Base-by-base conservation (phyloP, 2,329 filamentous ascomycete genomes). In the Phialophora tarda region DNA sequence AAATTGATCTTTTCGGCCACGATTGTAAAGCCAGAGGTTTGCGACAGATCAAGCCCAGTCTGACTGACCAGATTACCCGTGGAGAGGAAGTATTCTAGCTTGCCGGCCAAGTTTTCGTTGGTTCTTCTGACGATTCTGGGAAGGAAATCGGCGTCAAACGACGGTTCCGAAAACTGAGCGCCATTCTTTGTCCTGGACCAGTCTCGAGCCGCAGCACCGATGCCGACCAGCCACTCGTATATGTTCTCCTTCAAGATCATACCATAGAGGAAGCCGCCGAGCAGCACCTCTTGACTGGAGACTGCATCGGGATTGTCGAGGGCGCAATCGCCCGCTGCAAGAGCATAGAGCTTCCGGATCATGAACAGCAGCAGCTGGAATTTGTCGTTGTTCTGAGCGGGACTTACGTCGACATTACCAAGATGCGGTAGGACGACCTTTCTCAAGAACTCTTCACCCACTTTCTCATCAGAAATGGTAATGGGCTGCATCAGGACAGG, bases 1-100 rank as follows among this genome's bases (percentile, higher is more conserved):
- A 98, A 99, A 82, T 99, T 99, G 77, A 99, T 94, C 84, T 98
- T 98, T 78, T 99, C 95, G 2, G 95, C 95, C 59, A 98, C 93
- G 59, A 99, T 93, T 0, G 92, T 96, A 78, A 96, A 99, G 69
- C 95, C 95, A 12, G 94, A 95, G 0, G 90, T 89, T 79, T 99
- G 95, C 76, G 98, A 95, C 74, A 97, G 79, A 84, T 99, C 95
- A 48, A 99, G 84, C 71, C 95, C 95, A 32, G 92, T 96, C 14
- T 92, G 89, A 82, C 92, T 96, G 75, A 92, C 88, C 54, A 99
- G 82, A 75, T 99, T 99, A 72, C 95, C 95, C 0, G 95, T 99
- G 0, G 94, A 96, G 69, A 99, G 81, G 80, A 99, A 99, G 78
- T 99, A 99, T 76, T 97, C 93, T 69, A 99, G 82, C 1, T 89